Percentiles rank a stretch among this genome's conserved stretches.
phyloP scores from a whole-genome alignment of 305 asterid species.

The Solanum hybrid region DNA sequence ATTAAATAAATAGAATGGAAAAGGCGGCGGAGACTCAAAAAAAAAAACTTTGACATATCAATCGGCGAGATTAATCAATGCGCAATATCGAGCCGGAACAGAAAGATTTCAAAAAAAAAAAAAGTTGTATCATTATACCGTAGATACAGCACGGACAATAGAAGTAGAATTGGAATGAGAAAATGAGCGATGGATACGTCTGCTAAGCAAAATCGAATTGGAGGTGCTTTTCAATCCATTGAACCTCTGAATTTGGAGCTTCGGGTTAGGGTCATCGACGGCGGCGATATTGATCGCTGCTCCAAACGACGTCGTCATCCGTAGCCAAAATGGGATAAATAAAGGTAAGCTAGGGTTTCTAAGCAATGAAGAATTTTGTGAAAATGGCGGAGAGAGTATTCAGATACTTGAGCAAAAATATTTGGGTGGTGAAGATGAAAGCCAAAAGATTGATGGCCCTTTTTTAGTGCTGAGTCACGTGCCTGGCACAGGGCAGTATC shows the following conservation, averaged over 20 bases:
- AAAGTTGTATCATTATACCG: constrained; percentile 23
- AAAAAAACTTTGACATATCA: not conserved
- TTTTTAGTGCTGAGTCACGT: constrained; percentile 24
- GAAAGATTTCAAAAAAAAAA: not conserved
- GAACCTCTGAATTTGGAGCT: constrained; percentile 34
- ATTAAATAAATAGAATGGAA: not conserved
- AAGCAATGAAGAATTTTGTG: not conserved
- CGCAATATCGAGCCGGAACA: not conserved
- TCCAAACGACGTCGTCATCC: constrained; percentile 68
- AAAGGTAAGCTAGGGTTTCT: not conserved
- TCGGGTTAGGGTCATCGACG: constrained; percentile 8
- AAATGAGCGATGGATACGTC: constrained; percentile 26
- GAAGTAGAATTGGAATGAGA: constrained; percentile 14
- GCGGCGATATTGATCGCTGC: constrained; percentile 23
- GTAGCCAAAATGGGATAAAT: not conserved
- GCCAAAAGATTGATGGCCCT: not conserved
- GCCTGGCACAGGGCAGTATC: constrained; percentile 8
- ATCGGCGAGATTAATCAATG: not conserved
- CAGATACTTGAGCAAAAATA: not conserved
- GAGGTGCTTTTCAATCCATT: constrained; percentile 41
- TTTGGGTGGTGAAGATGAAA: constrained; percentile 12
- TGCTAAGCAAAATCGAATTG: constrained; percentile 42
- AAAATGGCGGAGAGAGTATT: not conserved
- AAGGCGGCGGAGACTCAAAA: not conserved
- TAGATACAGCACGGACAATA: constrained; percentile 51